These are phyloP conservation scores for Debaryomyces singareniensis DNA, from an alignment of 1,139 yeast species.

Conservation along the genomic window DNA sequence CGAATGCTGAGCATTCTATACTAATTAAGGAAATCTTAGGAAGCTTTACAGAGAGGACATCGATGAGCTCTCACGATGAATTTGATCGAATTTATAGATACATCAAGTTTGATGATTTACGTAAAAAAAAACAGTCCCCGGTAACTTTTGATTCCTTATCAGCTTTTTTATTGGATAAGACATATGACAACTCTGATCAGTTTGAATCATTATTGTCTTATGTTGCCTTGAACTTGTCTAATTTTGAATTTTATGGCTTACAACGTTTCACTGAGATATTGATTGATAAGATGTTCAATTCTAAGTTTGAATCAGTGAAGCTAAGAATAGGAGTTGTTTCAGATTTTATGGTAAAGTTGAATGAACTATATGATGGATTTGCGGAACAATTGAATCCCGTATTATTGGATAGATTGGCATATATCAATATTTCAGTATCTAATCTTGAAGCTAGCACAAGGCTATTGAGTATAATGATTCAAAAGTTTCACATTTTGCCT, in stretches of 20 bases:
- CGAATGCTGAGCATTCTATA: too few species aligned
- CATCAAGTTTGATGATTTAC: too few species aligned
- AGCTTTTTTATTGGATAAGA: background rate
- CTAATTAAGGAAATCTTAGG: too few species aligned
- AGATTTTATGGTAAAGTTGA: conserved; percentile 7
- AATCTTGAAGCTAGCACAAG: conserved; percentile 14
- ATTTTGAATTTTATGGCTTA: conserved; percentile 15
- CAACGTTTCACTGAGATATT: conserved; percentile 11
- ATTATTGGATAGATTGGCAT: conserved; percentile 22
- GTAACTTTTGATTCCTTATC: too few species aligned
- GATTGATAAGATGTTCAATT: conserved; percentile 8
- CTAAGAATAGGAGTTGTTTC: conserved; percentile 7
- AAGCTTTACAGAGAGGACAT: too few species aligned
- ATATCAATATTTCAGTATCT: conserved; percentile 15
- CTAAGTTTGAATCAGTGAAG: conserved; percentile 6
- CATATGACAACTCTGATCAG: conserved; percentile 1
- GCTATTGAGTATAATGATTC: conserved; percentile 15
- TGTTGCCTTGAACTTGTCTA: conserved; percentile 11
- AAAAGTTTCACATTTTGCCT: conserved; percentile 17
- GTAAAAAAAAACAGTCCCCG: too few species aligned
- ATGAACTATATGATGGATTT: conserved; percentile 6
- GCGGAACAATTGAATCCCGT: conserved; percentile 8
- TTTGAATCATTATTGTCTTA: conserved; percentile 12
- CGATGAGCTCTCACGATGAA: too few species aligned
- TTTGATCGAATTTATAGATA: too few species aligned